Conservation (phyloP, 2,329 filamentous ascomycete species). For the Hypoxylon sp. region DNA sequence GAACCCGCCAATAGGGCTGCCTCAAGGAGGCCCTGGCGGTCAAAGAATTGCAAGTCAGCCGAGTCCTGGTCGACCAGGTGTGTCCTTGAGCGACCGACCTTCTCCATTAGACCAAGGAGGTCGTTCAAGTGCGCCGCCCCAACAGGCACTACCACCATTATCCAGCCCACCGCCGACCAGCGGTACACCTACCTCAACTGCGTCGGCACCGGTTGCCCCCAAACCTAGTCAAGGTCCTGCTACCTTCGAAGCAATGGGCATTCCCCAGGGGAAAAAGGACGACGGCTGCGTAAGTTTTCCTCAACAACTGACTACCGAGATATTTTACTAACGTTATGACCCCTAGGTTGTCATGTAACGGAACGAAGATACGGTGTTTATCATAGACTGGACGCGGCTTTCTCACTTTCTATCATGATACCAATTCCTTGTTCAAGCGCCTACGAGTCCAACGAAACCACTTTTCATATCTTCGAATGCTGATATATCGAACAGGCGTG, state of each 20-base stretch:
- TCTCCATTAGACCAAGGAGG: slow-evolving; percentile 41
- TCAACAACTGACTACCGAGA: not conserved
- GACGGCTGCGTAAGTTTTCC: slow-evolving; percentile 80
- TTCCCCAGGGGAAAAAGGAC: slow-evolving; percentile 83
- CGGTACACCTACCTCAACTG: slow-evolving; percentile 42
- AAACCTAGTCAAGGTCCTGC: slow-evolving; percentile 78
- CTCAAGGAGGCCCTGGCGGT: slow-evolving; percentile 41
- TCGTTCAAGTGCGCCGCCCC: slow-evolving; percentile 50
- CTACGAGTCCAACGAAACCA: slow-evolving; percentile 11
- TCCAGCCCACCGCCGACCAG: slow-evolving; percentile 44
- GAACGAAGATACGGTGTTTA: not conserved
- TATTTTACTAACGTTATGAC: slow-evolving; percentile 9
- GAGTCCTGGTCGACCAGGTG: slow-evolving; percentile 34
- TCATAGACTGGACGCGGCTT: slow-evolving; percentile 20
- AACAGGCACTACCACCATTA: slow-evolving; percentile 39
- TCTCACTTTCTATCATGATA: slow-evolving; percentile 33
- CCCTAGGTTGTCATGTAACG: slow-evolving; percentile 35
- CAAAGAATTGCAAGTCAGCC: slow-evolving; percentile 32
- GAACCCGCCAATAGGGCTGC: slow-evolving; percentile 42
- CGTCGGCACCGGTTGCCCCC: slow-evolving; percentile 51
- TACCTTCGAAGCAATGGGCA: slow-evolving; percentile 98
- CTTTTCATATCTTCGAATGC: slow-evolving; percentile 2
- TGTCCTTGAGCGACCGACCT: slow-evolving; percentile 42
- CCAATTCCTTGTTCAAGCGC: slow-evolving; percentile 29
- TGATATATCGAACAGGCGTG: no score